These are phyloP conservation scores for Solanum corneliomulleri DNA, from an alignment of 257 asterid species.

Conservation along the genomic window DNA sequence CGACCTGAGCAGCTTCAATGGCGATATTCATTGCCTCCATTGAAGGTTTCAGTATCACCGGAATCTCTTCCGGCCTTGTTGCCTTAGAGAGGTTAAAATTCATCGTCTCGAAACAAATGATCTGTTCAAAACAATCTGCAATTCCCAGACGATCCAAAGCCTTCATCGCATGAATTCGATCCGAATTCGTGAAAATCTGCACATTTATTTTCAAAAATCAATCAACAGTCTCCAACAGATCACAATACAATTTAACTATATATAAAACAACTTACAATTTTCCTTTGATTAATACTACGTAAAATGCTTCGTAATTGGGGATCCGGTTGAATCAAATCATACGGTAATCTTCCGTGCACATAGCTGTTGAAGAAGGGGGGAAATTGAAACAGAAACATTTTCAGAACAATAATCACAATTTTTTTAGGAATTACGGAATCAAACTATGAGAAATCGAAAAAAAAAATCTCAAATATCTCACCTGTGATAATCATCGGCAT, in stretches of 20 bases:
- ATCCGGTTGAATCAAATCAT: constrained; percentile 58
- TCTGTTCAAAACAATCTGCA: constrained; percentile 59
- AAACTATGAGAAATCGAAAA: background rate
- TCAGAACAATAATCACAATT: background rate
- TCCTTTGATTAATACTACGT: constrained; percentile 53
- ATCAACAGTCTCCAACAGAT: background rate
- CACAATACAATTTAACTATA: background rate
- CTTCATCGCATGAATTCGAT: constrained; percentile 50
- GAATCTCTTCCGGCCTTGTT: constrained; percentile 40
- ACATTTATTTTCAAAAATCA: background rate
- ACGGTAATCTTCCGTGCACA: constrained; percentile 92
- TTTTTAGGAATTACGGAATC: background rate
- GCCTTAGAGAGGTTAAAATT: constrained; percentile 42
- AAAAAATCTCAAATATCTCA: background rate
- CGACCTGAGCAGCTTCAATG: constrained; percentile 46
- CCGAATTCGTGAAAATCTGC: constrained; percentile 85
- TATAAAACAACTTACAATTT: constrained; percentile 37
- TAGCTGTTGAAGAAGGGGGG: constrained; percentile 15
- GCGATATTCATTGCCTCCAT: constrained; percentile 62
- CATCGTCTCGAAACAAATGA: constrained; percentile 84
- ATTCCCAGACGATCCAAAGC: constrained; percentile 66
- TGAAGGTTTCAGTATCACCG: constrained; percentile 74
- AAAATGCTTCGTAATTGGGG: constrained; percentile 38
- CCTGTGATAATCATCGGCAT: constrained; percentile 89
- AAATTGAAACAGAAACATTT: background rate